Percentiles rank a stretch among this genome's conserved stretches.
phyloP scores from a whole-genome alignment of 2,329 filamentous ascomycete genomes.

The Myriosclerotinia curreyana region DNA sequence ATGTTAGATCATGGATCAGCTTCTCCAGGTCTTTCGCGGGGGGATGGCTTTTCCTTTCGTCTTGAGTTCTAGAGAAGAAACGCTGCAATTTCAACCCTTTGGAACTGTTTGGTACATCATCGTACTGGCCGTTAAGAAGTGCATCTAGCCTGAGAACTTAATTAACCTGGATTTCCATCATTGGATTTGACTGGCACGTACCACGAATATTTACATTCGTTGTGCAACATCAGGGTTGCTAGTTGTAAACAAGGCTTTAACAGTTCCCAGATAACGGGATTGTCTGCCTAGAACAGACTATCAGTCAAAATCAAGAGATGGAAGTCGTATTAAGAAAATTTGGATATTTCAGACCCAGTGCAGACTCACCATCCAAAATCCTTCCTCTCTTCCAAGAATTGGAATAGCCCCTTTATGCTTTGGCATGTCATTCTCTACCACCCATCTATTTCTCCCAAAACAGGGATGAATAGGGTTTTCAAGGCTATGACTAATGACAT shows the following conservation, averaged over 20 bases:
- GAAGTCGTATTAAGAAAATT: too few species aligned
- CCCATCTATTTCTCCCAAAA: constrained; percentile 18
- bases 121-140: not conserved
- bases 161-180: not conserved
- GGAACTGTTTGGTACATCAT: not conserved
- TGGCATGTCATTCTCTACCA: constrained; percentile 18
- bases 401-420: constrained; percentile 19
- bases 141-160: constrained; percentile 2
- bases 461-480: constrained; percentile 19
- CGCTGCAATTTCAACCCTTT: not conserved
- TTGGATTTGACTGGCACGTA: not conserved
- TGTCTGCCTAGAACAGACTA: not conserved
- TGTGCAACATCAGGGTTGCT: constrained; percentile 7
- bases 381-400: constrained; percentile 18
- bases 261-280: constrained; percentile 2
- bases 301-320: not conserved
- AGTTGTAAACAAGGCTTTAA: constrained; percentile 9
- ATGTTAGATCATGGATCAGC: not conserved
- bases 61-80: not conserved
- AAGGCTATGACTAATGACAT: not conserved
- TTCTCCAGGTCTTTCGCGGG: not conserved
- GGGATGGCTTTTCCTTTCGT: not conserved
- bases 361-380: constrained; percentile 24
- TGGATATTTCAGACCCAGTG: too few species aligned
- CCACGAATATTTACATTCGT: constrained; percentile 14